A percentile compares a stretch with the other conserved stretches of the same genome.
These are phyloP conservation scores for Suhomyces bokatorum DNA, from an alignment of 1,139 yeast species.

Conservation along the genomic window DNA sequence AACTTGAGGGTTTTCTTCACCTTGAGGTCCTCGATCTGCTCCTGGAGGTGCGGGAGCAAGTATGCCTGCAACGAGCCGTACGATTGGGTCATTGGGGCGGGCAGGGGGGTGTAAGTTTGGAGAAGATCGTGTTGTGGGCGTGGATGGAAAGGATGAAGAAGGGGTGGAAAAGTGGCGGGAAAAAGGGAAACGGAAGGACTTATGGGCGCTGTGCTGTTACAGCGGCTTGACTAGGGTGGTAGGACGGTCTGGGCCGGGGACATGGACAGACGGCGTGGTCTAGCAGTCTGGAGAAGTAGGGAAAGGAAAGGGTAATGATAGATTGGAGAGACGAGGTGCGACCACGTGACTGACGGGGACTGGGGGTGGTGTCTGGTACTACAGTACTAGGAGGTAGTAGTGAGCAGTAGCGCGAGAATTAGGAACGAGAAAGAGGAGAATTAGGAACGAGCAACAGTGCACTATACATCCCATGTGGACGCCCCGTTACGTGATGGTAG, in stretches of 20 bases:
- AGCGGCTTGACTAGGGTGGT: background rate
- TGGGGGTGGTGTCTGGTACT: too few relatives aligned
- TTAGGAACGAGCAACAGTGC: too few relatives aligned
- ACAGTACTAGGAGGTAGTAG: too few relatives aligned
- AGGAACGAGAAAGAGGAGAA: too few relatives aligned
- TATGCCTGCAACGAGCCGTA: conserved; percentile 8
- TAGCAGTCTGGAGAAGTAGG: too few relatives aligned
- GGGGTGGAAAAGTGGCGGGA: background rate
- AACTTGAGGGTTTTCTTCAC: conserved; percentile 19
- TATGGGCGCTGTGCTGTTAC: background rate
- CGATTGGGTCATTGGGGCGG: conserved; percentile 9
- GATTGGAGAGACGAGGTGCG: background rate
- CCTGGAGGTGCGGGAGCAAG: conserved; percentile 17
- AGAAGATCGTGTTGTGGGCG: background rate
- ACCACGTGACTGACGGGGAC: background rate
- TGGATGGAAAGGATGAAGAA: background rate
- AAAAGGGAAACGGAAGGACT: background rate
- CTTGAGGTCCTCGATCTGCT: conserved; percentile 19
- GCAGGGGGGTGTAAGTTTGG: background rate
- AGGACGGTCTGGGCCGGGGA: background rate
- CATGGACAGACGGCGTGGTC: background rate
- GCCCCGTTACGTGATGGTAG: background rate
- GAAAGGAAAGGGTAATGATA: background rate
- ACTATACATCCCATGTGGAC: background rate
- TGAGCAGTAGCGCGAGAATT: too few relatives aligned